Percentiles rank a stretch among this genome's conserved stretches.
Conservation (phyloP, 768 basidiomycete species). For the Suillus fuscotomentosus region DNA sequence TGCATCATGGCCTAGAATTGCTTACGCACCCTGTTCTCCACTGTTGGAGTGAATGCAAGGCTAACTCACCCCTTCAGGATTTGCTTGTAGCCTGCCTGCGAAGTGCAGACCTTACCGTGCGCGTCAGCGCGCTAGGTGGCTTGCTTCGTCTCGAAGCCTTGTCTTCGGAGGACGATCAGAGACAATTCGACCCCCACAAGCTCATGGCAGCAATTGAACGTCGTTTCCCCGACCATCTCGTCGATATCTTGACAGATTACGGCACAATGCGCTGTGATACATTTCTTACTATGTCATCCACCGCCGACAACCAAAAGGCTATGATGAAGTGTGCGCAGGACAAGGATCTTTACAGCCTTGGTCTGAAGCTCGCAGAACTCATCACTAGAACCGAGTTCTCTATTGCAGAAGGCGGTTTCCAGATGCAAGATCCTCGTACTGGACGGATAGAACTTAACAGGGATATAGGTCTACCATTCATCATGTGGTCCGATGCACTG, state of each 20-base stretch:
- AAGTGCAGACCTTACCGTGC: slow-evolving; percentile 51
- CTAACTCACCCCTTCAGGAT: slow-evolving; percentile 41
- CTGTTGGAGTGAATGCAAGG: slow-evolving; percentile 42
- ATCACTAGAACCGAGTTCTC: slow-evolving; percentile 62
- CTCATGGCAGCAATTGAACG: slow-evolving; percentile 42
- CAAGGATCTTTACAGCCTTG: slow-evolving; percentile 50
- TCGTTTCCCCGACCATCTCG: slow-evolving; percentile 46
- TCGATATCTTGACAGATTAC: slow-evolving; percentile 46
- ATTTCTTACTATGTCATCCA: slow-evolving; percentile 38
- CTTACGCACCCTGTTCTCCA: slow-evolving; percentile 43
- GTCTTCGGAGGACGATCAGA: slow-evolving; percentile 44
- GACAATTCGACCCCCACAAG: slow-evolving; percentile 46
- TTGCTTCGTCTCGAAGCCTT: slow-evolving; percentile 49
- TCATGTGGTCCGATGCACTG: slow-evolving; percentile 54
- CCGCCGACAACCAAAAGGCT: slow-evolving; percentile 47
- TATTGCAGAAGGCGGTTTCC: slow-evolving; percentile 55
- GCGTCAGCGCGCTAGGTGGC: slow-evolving; percentile 51
- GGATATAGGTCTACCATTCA: slow-evolving; percentile 58
- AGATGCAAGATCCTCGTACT: slow-evolving; percentile 40
- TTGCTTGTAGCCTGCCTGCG: slow-evolving; percentile 57
- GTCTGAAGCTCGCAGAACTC: slow-evolving; percentile 44
- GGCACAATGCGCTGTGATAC: slow-evolving; percentile 48
- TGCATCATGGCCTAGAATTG: slow-evolving; percentile 53
- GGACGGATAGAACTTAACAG: slow-evolving; percentile 37
- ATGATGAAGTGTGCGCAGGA: slow-evolving; percentile 50